These are phyloP conservation scores for Quercus tomentella DNA, from an alignment of 331 rosid genomes.

Conservation along the genomic window DNA sequence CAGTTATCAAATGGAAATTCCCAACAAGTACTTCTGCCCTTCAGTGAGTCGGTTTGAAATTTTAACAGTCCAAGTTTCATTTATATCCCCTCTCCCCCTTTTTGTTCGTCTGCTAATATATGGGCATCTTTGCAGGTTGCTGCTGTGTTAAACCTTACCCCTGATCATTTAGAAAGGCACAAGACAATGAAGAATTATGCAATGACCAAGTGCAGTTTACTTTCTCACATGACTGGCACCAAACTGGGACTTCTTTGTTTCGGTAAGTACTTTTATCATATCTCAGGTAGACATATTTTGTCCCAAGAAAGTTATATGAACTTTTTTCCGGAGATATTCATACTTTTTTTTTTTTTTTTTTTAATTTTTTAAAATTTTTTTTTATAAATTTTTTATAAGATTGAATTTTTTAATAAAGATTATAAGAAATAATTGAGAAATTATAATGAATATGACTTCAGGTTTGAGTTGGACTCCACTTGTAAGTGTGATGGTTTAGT, in stretches of 20 bases:
- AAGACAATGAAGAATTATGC: conserved; percentile 27
- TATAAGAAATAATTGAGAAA: neutral
- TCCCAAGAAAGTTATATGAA: neutral
- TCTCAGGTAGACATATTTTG: neutral
- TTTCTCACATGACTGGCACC: conserved; percentile 20
- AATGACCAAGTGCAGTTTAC: conserved; percentile 15
- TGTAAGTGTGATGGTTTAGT: no score
- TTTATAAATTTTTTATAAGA: neutral
- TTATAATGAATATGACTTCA: no score
- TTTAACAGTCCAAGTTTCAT: neutral
- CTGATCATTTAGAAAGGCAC: conserved; percentile 38
- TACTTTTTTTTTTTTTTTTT: neutral
- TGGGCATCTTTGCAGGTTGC: conserved; percentile 21
- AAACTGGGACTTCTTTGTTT: conserved; percentile 27
- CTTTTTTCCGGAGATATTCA: neutral
- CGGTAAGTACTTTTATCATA: conserved; percentile 9
- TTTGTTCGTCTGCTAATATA: neutral
- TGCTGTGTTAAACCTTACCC: conserved; percentile 32
- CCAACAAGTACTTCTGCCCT: conserved; percentile 29
- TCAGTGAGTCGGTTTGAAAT: conserved; percentile 23
- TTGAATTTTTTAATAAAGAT: neutral
- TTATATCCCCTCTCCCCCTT: neutral
- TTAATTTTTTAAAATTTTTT: no score
- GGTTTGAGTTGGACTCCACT: no score
- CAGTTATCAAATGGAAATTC: conserved; percentile 36